Percentiles rank a stretch among this genome's conserved stretches.
Conservation (phyloP, 768 basidiomycete genomes). For the Amanita exitialis region DNA sequence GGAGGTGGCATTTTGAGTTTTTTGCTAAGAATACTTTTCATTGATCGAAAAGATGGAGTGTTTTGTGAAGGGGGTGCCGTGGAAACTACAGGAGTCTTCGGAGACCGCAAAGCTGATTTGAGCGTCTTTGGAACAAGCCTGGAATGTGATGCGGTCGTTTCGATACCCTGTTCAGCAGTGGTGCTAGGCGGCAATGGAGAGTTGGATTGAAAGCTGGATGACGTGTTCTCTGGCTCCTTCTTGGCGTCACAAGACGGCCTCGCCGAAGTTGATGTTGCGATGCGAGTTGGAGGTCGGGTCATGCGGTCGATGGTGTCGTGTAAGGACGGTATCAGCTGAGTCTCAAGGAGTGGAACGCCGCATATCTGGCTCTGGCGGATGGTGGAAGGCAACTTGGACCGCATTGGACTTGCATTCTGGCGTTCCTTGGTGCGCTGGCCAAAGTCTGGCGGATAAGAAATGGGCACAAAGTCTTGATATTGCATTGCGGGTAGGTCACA, state of each 20-base stretch:
- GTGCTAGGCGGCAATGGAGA: conserved; percentile 8
- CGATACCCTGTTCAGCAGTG: conserved; percentile 11
- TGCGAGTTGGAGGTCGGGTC: conserved; percentile 43
- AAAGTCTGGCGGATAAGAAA: conserved; percentile 3
- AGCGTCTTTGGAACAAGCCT: conserved; percentile 24
- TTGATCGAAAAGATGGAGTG: conserved; percentile 17
- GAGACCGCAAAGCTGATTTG: conserved; percentile 29
- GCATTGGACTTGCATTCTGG: background rate
- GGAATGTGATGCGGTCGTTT: conserved; percentile 17
- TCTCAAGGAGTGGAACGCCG: conserved; percentile 51
- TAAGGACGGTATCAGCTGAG: conserved; percentile 58
- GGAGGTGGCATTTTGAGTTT: conserved; percentile 16
- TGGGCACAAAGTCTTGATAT: conserved; percentile 10
- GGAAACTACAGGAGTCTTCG: conserved; percentile 14
- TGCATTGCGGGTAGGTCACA: too few relatives aligned
- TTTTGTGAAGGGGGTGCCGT: background rate
- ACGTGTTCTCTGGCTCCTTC: background rate
- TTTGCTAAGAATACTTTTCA: conserved; percentile 21
- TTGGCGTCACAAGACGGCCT: conserved; percentile 2
- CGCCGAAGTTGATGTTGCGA: conserved; percentile 5
- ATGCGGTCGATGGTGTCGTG: conserved; percentile 67
- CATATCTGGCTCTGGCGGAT: conserved; percentile 33
- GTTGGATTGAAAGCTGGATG: conserved; percentile 1
- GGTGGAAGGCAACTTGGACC: conserved; percentile 8
- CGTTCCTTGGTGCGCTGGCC: background rate